Evolutionary conservation across 768 basidiomycete species (phyloP).

Genomic region (Trametes punicea): DNA sequence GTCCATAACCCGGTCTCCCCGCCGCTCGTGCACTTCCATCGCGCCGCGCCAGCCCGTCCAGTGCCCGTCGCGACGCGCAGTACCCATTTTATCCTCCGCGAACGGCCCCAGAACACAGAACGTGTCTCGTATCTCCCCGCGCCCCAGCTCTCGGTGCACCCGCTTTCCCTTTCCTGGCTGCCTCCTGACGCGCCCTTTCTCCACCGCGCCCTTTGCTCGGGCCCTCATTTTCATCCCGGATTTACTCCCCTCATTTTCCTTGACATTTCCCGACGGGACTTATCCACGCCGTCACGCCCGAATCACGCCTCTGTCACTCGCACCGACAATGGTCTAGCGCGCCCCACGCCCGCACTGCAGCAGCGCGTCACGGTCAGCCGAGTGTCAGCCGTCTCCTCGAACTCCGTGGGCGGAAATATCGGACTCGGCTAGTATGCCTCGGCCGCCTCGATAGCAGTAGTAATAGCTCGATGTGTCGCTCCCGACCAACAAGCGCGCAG

Average conservation of each 20-base stretch:
- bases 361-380: neutral
- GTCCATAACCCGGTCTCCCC: neutral
- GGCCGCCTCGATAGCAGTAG: too few species aligned
- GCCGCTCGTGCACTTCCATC: neutral
- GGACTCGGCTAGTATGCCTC: neutral
- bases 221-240: neutral
- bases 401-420: neutral
- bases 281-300: constrained; percentile 12
- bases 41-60: neutral
- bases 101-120: constrained; percentile 11
- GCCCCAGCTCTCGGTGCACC: neutral
- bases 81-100: constrained; percentile 10
- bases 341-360: neutral
- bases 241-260: neutral
- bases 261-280: neutral
- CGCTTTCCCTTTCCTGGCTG: constrained; percentile 2
- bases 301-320: constrained; percentile 12
- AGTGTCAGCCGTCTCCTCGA: too few species aligned
- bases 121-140: constrained; percentile 2
- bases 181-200: constrained; percentile 10
- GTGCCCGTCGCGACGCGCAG: neutral
- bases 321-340: constrained; percentile 10
- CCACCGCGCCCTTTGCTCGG: neutral
- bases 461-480: too few species aligned
- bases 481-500: too few species aligned